Evolutionary conservation across 345 rosid genomes (phyloP).

Genomic region (Populus nigra): DNA sequence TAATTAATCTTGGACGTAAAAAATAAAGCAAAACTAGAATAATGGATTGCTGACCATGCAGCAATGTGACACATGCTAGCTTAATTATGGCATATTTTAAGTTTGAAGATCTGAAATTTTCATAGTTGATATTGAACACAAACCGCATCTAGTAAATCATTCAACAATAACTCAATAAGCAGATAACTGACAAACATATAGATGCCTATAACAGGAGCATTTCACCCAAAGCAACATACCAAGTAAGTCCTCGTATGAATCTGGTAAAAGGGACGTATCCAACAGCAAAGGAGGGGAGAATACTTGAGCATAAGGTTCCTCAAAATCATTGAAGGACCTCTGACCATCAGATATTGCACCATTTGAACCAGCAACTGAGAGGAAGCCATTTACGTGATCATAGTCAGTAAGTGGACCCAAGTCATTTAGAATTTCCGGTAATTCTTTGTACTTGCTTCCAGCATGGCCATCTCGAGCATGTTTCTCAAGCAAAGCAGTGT

Average conservation of each 20-base stretch:
- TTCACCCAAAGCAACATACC: constrained; percentile 48
- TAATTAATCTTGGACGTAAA: background rate
- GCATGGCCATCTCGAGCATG: constrained; percentile 39
- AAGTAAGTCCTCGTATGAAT: constrained; percentile 82
- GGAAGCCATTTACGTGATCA: constrained; percentile 69
- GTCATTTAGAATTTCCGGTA: constrained; percentile 58
- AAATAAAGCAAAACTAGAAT: background rate
- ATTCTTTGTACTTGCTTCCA: constrained; percentile 52
- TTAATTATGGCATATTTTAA: background rate
- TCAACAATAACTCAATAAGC: background rate
- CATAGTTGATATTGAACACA: background rate
- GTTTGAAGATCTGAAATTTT: constrained; percentile 6
- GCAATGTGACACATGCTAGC: background rate
- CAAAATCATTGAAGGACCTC: constrained; percentile 57
- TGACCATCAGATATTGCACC: constrained; percentile 55
- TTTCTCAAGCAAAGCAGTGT: constrained; percentile 43
- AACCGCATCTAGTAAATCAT: background rate
- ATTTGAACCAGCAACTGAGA: constrained; percentile 59
- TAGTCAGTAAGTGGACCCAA: constrained; percentile 63
- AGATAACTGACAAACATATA: background rate
- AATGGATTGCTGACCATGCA: background rate
- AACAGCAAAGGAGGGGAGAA: constrained; percentile 88
- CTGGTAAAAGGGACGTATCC: constrained; percentile 68
- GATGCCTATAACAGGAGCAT: background rate
- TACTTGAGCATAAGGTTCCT: constrained; percentile 65